These are phyloP conservation scores for Setaria viridis DNA, from an alignment of 202 grass and related monocot species.

Conservation along the genomic window DNA sequence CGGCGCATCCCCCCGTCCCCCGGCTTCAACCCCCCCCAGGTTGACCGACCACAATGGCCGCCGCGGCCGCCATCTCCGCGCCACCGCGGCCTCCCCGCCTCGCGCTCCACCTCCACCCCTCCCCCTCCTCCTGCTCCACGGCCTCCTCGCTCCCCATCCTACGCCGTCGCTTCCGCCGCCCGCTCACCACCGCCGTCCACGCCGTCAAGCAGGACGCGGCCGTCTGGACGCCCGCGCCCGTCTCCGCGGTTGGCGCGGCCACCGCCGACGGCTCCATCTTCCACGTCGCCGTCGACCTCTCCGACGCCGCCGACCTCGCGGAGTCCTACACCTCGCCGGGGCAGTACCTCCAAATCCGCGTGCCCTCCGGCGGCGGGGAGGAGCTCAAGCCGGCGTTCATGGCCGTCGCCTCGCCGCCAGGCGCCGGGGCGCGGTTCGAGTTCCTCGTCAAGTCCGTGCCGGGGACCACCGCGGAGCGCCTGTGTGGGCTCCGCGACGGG, in stretches of 20 bases:
- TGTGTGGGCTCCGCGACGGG: constrained; percentile 68
- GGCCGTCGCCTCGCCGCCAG: constrained; percentile 75
- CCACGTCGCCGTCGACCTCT: constrained; percentile 74
- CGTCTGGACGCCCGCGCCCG: constrained; percentile 76
- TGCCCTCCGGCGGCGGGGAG: constrained; percentile 42
- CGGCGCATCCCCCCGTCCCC: background rate
- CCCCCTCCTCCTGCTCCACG: background rate
- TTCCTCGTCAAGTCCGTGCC: constrained; percentile 83
- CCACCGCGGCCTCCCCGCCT: background rate
- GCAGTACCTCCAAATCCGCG: constrained; percentile 80
- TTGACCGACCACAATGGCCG: constrained; percentile 25
- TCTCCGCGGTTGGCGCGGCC: constrained; percentile 59
- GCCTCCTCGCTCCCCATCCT: constrained; percentile 34
- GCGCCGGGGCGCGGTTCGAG: constrained; percentile 52
- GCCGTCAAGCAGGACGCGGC: constrained; percentile 69
- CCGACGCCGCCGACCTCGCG: constrained; percentile 58
- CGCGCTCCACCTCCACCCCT: background rate
- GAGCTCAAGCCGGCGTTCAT: constrained; percentile 77
- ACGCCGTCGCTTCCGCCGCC: constrained; percentile 47
- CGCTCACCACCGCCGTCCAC: constrained; percentile 42
- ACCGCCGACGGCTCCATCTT: constrained; percentile 71
- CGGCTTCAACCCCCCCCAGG: background rate
- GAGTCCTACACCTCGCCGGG: constrained; percentile 59
- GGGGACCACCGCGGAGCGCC: constrained; percentile 73
- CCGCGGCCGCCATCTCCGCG: constrained; percentile 36